phyloP scores from a whole-genome alignment of 106 monocot genomes.

The Platanthera guangdongensis region DNA sequence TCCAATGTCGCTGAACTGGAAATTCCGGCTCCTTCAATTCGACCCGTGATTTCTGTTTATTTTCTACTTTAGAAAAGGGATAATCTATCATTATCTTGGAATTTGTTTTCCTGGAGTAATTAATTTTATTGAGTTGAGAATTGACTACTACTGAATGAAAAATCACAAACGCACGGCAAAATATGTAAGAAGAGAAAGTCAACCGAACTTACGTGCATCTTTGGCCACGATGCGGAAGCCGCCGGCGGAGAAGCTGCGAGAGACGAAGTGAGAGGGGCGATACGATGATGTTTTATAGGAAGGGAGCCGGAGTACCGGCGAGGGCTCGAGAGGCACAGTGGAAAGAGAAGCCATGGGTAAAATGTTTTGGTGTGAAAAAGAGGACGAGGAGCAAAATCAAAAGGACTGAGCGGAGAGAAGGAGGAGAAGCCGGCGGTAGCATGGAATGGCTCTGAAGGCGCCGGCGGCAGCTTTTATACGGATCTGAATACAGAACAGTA shows the following conservation, averaged over 20 bases:
- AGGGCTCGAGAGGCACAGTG: slow-evolving; percentile 1
- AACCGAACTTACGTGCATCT: slow-evolving; percentile 1
- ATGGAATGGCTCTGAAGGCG: too few species aligned
- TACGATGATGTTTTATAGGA: neutral
- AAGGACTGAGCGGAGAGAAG: too few species aligned
- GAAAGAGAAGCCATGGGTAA: slow-evolving; percentile 9
- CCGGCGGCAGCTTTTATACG: too few species aligned
- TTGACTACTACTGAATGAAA: neutral
- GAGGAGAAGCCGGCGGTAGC: too few species aligned
- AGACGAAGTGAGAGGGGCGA: neutral
- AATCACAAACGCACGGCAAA: neutral
- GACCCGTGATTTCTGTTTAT: too few species aligned
- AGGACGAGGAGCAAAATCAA: neutral
- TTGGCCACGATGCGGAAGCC: neutral
- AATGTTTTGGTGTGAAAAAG: neutral
- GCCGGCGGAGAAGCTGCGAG: neutral
- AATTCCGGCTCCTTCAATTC: too few species aligned
- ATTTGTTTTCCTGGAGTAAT: too few species aligned
- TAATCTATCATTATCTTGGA: too few species aligned
- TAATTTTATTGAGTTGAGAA: too few species aligned
- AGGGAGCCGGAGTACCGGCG: neutral
- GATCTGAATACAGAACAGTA: too few species aligned
- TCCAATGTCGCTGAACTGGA: too few species aligned
- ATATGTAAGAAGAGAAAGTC: neutral
- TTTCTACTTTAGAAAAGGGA: too few species aligned